Conservation (phyloP, 75 land plant species). For the Picea glauca region DNA sequence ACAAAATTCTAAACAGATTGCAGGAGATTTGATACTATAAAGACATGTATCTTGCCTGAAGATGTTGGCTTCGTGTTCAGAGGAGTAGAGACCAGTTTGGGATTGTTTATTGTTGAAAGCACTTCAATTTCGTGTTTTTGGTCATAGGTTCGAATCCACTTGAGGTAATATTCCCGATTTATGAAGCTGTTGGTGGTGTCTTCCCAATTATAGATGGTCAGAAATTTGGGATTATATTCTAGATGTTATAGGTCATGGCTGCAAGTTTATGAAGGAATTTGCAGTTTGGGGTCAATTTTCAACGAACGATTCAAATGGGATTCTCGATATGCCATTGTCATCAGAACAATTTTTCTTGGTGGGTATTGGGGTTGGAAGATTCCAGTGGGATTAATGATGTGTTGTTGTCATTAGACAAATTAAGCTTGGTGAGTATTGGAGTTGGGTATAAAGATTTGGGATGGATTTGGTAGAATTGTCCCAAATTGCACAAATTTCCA, state of each 20-base stretch:
- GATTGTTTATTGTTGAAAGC: conserved; percentile 28
- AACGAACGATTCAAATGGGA: not conserved
- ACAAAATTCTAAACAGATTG: conserved; percentile 54
- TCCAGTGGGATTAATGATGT: too few species aligned
- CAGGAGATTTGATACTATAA: conserved; percentile 29
- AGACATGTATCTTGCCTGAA: conserved; percentile 47
- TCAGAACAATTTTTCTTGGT: conserved; percentile 26
- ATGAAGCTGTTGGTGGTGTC: conserved; percentile 22
- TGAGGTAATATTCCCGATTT: conserved; percentile 13
- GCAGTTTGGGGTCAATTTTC: conserved; percentile 25
- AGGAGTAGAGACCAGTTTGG: conserved; percentile 42
- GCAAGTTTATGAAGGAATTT: conserved; percentile 21
- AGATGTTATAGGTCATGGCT: conserved; percentile 15
- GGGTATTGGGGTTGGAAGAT: too few species aligned
- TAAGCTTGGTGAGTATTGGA: conserved; percentile 30
- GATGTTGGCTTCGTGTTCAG: conserved; percentile 52
- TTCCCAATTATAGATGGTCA: conserved; percentile 12
- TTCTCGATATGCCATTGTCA: conserved; percentile 16
- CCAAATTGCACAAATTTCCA: conserved; percentile 30
- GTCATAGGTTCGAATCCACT: conserved; percentile 2
- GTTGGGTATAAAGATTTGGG: conserved; percentile 24
- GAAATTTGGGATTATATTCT: not conserved
- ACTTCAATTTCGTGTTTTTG: not conserved
- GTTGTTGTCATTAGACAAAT: too few species aligned
- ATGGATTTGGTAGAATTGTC: conserved; percentile 67